These are phyloP conservation scores for Dendrobium nobile DNA, from an alignment of 106 monocot genomes.

Conservation along the genomic window DNA sequence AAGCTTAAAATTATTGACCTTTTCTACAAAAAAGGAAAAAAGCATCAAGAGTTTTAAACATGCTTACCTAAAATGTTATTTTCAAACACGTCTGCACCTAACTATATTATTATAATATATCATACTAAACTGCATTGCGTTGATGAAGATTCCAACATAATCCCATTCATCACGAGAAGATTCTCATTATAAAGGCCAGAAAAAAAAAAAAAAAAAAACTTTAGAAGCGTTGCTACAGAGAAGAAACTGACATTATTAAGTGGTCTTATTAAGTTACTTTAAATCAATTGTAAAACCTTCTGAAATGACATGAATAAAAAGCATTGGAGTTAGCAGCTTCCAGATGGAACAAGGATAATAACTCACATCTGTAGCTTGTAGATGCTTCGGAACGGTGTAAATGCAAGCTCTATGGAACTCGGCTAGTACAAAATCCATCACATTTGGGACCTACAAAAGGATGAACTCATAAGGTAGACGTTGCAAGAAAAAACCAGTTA, in stretches of 20 bases:
- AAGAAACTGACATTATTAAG: background rate
- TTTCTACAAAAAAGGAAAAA: background rate
- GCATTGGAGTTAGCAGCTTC: constrained; percentile 2
- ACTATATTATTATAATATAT: background rate
- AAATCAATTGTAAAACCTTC: background rate
- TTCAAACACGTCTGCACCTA: background rate
- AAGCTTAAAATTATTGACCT: background rate
- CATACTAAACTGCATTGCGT: background rate
- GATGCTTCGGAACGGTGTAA: constrained; percentile 88
- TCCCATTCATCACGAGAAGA: background rate
- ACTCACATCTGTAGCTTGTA: constrained; percentile 67
- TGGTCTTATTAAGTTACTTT: background rate
- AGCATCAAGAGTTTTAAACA: background rate
- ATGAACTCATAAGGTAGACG: background rate
- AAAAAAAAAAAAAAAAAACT: background rate
- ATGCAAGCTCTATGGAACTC: constrained; percentile 88
- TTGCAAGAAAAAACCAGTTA: background rate
- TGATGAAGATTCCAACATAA: background rate
- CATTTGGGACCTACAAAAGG: constrained; percentile 51
- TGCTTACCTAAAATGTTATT: background rate
- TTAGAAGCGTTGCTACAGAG: background rate
- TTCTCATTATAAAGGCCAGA: background rate
- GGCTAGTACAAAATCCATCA: constrained; percentile 73
- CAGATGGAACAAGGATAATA: background rate
- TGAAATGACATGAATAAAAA: constrained; percentile 1